phyloP scores from a whole-genome alignment of 495 filamentous ascomycete species.

The Trichoderma parareesei region DNA sequence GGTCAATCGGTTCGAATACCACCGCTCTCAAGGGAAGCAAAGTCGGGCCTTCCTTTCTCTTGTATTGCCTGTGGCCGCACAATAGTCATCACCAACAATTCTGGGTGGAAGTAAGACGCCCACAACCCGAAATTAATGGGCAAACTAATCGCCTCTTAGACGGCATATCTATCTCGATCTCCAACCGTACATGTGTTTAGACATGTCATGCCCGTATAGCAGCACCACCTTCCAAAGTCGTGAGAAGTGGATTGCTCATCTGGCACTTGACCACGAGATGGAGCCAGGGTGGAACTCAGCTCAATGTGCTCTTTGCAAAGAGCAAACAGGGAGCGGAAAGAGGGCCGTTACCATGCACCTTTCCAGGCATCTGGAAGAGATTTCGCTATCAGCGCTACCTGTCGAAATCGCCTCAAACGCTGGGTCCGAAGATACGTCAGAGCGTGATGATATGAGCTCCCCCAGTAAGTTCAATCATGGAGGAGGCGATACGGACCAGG shows the following conservation, averaged over 20 bases:
- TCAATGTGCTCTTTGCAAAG: neutral
- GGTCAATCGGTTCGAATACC: neutral
- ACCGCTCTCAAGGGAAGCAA: neutral
- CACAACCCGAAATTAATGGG: neutral
- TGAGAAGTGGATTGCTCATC: conserved; percentile 16
- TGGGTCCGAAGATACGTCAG: neutral
- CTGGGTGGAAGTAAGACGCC: conserved; percentile 17
- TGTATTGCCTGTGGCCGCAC: conserved; percentile 16
- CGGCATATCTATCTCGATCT: neutral
- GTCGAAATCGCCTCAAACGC: neutral
- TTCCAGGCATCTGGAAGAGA: conserved; percentile 16
- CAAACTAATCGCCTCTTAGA: neutral
- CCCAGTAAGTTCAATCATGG: neutral
- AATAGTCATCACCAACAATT: conserved; percentile 10
- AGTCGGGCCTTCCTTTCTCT: conserved; percentile 11
- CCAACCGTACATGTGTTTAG: conserved; percentile 15
- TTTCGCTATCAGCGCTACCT: conserved; percentile 17
- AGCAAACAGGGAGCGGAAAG: conserved; percentile 1
- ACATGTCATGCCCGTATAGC: conserved; percentile 10
- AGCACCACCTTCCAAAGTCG: conserved; percentile 11
- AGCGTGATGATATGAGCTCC: neutral
- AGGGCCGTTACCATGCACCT: conserved; percentile 12
- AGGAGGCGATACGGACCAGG: neutral
- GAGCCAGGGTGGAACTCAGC: conserved; percentile 1
- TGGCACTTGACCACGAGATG: conserved; percentile 12